Evolutionary conservation across 179 eudicot genomes (phyloP).

Genomic region (Silene noctiflora): DNA sequence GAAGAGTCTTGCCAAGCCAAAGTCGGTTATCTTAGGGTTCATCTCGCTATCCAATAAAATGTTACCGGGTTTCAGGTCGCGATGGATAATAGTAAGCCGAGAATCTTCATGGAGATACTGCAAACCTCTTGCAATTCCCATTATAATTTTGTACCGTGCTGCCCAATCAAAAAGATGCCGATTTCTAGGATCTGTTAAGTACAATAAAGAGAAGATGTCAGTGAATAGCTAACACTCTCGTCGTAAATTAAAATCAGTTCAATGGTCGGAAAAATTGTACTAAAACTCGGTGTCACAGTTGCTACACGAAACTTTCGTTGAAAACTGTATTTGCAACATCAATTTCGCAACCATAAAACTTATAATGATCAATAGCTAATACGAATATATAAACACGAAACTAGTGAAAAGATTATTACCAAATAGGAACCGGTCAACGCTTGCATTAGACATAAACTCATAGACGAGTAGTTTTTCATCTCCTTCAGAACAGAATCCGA

Average conservation of each 20-base stretch:
- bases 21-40: constrained; percentile 38
- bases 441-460: constrained; percentile 25
- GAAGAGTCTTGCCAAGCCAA: constrained; percentile 37
- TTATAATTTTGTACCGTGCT: constrained; percentile 25
- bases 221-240: too few relatives aligned
- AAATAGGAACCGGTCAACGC: constrained; percentile 23
- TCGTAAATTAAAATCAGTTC: too few relatives aligned
- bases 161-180: constrained; percentile 24
- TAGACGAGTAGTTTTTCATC: constrained; percentile 30
- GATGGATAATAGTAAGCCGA: constrained; percentile 43
- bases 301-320: too few relatives aligned
- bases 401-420: neutral
- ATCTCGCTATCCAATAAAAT: constrained; percentile 30
- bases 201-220: neutral
- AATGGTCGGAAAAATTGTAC: too few relatives aligned
- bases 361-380: neutral
- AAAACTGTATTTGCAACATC: too few relatives aligned
- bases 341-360: too few relatives aligned
- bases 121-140: constrained; percentile 30
- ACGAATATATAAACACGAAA: neutral
- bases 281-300: too few relatives aligned
- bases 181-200: constrained; percentile 22
- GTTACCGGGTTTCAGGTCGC: constrained; percentile 46
- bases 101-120: constrained; percentile 50
- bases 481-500: constrained; percentile 25